These are phyloP conservation scores for Zygoascus ofunaensis DNA, from an alignment of 805 yeast species.

Conservation along the genomic window DNA sequence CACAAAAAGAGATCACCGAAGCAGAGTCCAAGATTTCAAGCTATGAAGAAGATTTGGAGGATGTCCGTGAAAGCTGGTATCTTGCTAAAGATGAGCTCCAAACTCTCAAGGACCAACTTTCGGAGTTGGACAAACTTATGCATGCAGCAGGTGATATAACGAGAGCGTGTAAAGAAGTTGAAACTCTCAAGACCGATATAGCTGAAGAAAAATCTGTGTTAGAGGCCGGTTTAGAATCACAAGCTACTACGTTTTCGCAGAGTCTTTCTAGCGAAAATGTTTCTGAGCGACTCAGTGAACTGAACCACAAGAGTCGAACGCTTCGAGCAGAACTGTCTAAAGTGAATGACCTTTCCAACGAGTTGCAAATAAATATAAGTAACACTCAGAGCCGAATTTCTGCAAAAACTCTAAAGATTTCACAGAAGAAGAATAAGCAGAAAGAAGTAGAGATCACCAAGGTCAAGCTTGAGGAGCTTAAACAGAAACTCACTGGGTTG, in stretches of 20 bases:
- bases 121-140: slow-evolving; percentile 23
- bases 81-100: slow-evolving; percentile 10
- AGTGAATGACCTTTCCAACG: slow-evolving; percentile 37
- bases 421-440: slow-evolving; percentile 43
- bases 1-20: slow-evolving; percentile 14
- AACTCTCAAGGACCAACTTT: slow-evolving; percentile 12
- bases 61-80: slow-evolving; percentile 6
- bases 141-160: slow-evolving; percentile 24
- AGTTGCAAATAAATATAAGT: slow-evolving; percentile 35
- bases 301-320: slow-evolving; percentile 33
- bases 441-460: slow-evolving; percentile 34
- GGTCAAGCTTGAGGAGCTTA: slow-evolving; percentile 12
- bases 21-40: slow-evolving; percentile 12
- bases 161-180: slow-evolving; percentile 23
- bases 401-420: slow-evolving; percentile 44
- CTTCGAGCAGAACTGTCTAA: slow-evolving; percentile 31
- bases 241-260: slow-evolving; percentile 7
- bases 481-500: slow-evolving; percentile 2
- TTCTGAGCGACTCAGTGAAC: slow-evolving; percentile 23
- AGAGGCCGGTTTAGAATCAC: slow-evolving; percentile 11
- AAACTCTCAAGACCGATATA: slow-evolving; percentile 18
- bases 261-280: slow-evolving; percentile 7
- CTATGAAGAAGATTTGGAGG: slow-evolving; percentile 25
- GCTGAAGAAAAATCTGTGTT: slow-evolving; percentile 17
- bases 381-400: slow-evolving; percentile 42